These are phyloP conservation scores for Heracleum sosnowskyi DNA, from an alignment of 129 eudicot species.

Conservation along the genomic window DNA sequence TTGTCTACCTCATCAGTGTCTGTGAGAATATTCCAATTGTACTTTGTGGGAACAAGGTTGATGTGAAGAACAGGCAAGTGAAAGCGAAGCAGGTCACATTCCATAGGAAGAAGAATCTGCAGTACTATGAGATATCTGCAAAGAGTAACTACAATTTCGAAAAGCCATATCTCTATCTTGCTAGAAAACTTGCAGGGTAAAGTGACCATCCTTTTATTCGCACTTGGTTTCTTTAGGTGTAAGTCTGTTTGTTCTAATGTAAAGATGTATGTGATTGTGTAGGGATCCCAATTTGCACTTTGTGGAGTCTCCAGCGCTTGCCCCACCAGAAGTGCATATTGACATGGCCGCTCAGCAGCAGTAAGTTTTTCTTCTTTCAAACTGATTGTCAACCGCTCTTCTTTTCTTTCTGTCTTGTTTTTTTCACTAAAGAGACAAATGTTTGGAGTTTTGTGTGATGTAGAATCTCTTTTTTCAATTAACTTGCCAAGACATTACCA, in stretches of 20 bases:
- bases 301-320: constrained; percentile 84
- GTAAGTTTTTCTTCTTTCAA: constrained; percentile 22
- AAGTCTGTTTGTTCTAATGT: not conserved
- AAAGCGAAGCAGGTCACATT: constrained; percentile 78
- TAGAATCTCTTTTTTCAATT: not conserved
- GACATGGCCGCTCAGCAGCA: constrained; percentile 66
- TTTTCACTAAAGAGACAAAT: not conserved
- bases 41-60: constrained; percentile 82
- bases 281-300: constrained; percentile 72
- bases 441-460: not conserved
- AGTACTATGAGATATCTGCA: constrained; percentile 77
- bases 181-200: constrained; percentile 82
- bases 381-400: not conserved
- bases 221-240: not conserved
- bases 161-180: constrained; percentile 76
- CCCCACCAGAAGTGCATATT: constrained; percentile 77
- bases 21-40: constrained; percentile 69
- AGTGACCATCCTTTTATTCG: not conserved
- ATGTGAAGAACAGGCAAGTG: constrained; percentile 85
- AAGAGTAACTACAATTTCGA: constrained; percentile 83
- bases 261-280: not conserved
- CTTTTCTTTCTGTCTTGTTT: not conserved
- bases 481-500: not conserved
- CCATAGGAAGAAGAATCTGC: constrained; percentile 73
- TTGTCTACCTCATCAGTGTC: not conserved